Evolutionary conservation across 208 protist genomes (phyloP), one percentile per base, ranked within the genome.

Genomic region (Acanthamoeba lenticulata): DNA sequence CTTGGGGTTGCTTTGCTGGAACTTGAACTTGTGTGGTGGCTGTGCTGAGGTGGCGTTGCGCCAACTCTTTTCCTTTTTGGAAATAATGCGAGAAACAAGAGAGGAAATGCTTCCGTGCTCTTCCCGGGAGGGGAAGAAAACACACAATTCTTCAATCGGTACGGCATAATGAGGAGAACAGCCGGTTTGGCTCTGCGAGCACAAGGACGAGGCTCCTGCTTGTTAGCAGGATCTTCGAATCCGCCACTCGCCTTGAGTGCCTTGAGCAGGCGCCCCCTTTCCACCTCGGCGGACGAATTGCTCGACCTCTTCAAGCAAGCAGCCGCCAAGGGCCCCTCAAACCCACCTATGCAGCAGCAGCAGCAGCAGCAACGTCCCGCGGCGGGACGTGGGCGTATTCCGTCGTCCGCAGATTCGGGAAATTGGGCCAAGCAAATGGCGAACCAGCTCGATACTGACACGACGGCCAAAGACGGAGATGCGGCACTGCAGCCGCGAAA

Each of bases 381-480:
- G 15, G 36, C 72, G 11, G 36, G 40, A 13, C 72, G 72, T 27
- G 72, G 40, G 3, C 40, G 40, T 27, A 32, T 62, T 17, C 55
- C 21, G 0, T 9, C 55, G 11, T 44, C 40, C 11, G 42, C 40
- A n/a, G 42, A 34, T 7, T 52, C 72, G 40, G 36, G 40, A 11
- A 24, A 83, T 83, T 83, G 72, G 72, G 72, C 72, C 13, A 13
- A 83, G 72, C 72, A 83, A 34, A 32, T 83, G 72, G 72, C 72
- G 34, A 32, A 47, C 13, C 40, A 83, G 42, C 29, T 83, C 27
- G 40, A 83, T 9, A 55, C 24, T 21, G 49, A 55, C 7, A 81
- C n/a, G n/a, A n/a, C n/a, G n/a, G n/a, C n/a, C n/a, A n/a, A n/a
- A n/a, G n/a, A n/a, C n/a, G n/a, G n/a, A n/a, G n/a, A n/a, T n/a